Percentiles rank a stretch among this genome's conserved stretches.
Conservation (phyloP, 441 rosid species). For the Populus trichocarpa region DNA sequence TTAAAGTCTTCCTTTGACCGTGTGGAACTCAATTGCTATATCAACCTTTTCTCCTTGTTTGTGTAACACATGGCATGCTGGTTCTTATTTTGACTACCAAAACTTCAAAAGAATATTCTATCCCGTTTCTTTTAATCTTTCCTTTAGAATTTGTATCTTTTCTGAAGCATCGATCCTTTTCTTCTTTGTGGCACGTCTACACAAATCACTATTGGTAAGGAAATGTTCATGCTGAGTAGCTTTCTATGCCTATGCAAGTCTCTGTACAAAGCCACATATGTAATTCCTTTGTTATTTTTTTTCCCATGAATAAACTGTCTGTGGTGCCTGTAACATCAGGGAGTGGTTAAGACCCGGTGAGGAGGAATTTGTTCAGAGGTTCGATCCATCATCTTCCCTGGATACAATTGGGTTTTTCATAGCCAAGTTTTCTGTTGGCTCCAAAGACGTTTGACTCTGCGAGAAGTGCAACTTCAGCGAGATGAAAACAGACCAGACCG, state of each 20-base stretch:
- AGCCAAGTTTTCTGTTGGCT: conserved; percentile 73
- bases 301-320: not conserved
- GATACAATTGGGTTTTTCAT: conserved; percentile 96
- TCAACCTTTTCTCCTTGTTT: not conserved
- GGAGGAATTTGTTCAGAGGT: conserved; percentile 87
- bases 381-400: conserved; percentile 80
- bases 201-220: not conserved
- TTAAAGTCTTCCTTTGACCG: not conserved
- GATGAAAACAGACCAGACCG: not conserved
- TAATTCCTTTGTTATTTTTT: not conserved
- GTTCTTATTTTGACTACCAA: not conserved
- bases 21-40: not conserved
- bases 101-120: not conserved
- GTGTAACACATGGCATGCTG: not conserved
- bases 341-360: conserved; percentile 94
- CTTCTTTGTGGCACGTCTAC: not conserved
- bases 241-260: not conserved
- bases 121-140: not conserved
- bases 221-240: not conserved
- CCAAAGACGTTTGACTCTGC: conserved; percentile 29
- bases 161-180: not conserved
- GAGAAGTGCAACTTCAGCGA: conserved; percentile 22
- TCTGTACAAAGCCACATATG: not conserved
- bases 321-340: conserved; percentile 35
- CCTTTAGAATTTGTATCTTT: not conserved